These are phyloP conservation scores for Naganishia antarctica DNA, from an alignment of 768 basidiomycete species.

Conservation along the genomic window DNA sequence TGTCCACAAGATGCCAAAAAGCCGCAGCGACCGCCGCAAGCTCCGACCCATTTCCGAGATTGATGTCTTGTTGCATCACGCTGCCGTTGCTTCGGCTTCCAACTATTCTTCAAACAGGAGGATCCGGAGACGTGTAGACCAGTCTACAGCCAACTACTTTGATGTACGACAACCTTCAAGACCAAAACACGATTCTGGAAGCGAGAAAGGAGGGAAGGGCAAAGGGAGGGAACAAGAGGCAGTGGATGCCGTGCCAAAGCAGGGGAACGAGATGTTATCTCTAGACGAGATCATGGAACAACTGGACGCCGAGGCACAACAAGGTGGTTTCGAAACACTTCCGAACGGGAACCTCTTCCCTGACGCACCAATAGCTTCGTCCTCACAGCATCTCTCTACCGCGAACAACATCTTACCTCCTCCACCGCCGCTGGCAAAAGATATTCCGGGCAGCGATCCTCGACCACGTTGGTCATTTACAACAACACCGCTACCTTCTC, in stretches of 20 bases:
- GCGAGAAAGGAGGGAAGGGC: neutral
- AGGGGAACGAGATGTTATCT: neutral
- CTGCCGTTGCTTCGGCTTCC: neutral
- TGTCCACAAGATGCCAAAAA: neutral
- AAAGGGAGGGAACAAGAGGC: neutral
- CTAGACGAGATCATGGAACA: constrained; percentile 4
- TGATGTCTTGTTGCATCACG: constrained; percentile 1
- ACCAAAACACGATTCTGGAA: neutral
- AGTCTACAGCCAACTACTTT: too few relatives aligned
- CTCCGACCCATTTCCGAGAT: neutral
- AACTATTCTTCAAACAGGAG: neutral
- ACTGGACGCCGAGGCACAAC: constrained; percentile 5
- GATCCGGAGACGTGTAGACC: too few relatives aligned
- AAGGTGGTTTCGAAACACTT: neutral
- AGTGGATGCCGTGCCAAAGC: neutral
- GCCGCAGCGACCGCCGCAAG: too few relatives aligned
- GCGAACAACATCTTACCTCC: neutral
- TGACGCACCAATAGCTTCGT: neutral
- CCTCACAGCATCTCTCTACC: neutral
- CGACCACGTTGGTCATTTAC: constrained; percentile 3
- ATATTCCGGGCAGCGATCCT: neutral
- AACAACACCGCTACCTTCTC: neutral
- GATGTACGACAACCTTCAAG: neutral
- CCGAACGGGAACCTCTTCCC: neutral
- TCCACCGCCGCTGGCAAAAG: neutral